Base-by-base conservation (phyloP, 208 protist species). In the Trypanosoma mega region DNA sequence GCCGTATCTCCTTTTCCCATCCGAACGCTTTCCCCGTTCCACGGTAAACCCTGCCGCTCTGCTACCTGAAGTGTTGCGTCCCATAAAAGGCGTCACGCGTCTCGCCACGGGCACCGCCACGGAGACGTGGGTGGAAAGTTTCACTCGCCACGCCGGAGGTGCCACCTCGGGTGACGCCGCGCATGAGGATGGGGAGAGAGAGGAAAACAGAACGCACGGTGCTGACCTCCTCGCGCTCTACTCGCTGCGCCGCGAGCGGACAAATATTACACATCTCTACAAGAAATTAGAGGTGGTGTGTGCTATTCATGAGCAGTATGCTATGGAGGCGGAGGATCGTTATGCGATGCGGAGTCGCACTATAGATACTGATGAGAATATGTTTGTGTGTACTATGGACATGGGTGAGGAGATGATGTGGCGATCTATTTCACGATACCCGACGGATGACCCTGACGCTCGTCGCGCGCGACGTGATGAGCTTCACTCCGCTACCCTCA, bases 301-400 rank as follows among this genome's bases (percentile, higher is more conserved):
- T 20, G 82, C 71, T 2, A 74, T 67, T 44, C 68, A 91, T 7
- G 85, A 95, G 71, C 65, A 75, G 5, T 59, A 65, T 27, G 75
- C 57, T 27, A 92, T 95, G 85, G 71, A 82, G 41, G 52, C 51
- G 11, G 85, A 95, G 55, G 89, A 95, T 46, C 72, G 70, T 9
- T 93, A 85, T 48, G 33, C 82, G 12, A 57, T 66, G 29, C 74
- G 83, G 49, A 64, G 77, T 36, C 76, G 80, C 45, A 60, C 56
- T 12, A 76, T 88, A 24, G 62, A 89, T 30, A 59, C 79, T 18
- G 78, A 71, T 26, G 80, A 92, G 63, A 83, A 67, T 21, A 72
- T 70, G 1, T 92, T 78, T 60, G 76, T 92, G 30, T 91, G 81
- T 60, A 92, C 80, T 1, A 67, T 94, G 30, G 88, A 94, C 60